phyloP scores from a whole-genome alignment of 352 stramenopile genomes.

The Phytophthora pluvialis region DNA sequence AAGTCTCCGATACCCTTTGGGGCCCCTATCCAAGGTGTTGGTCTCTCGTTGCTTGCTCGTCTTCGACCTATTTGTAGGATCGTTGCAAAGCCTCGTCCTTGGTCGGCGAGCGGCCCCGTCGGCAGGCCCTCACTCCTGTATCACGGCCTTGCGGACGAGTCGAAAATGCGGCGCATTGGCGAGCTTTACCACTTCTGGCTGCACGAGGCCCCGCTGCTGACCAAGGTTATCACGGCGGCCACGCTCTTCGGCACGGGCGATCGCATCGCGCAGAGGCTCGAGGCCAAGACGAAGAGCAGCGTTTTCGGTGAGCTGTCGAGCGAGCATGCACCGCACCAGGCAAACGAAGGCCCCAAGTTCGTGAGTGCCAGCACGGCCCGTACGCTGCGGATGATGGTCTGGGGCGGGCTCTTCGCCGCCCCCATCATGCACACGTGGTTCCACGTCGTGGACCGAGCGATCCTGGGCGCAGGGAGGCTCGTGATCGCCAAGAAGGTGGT shows the following conservation, averaged over 20 bases:
- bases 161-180: slow-evolving; percentile 33
- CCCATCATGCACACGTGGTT: slow-evolving; percentile 91
- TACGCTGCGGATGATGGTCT: slow-evolving; percentile 81
- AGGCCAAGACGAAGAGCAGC: slow-evolving; percentile 9
- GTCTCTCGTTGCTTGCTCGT: not conserved
- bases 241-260: slow-evolving; percentile 59
- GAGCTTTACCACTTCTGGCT: slow-evolving; percentile 53
- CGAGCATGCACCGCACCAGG: not conserved
- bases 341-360: not conserved
- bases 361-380: slow-evolving; percentile 34
- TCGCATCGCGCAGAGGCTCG: slow-evolving; percentile 51
- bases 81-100: slow-evolving; percentile 8
- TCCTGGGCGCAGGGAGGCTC: slow-evolving; percentile 26
- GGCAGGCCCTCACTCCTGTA: slow-evolving; percentile 4
- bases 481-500: slow-evolving; percentile 45
- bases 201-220: slow-evolving; percentile 53
- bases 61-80: slow-evolving; percentile 7
- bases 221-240: slow-evolving; percentile 57
- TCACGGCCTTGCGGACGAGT: not conserved
- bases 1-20: not conserved
- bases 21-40: too few species aligned
- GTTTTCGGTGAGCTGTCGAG: slow-evolving; percentile 18
- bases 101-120: not conserved
- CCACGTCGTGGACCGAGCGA: slow-evolving; percentile 66
- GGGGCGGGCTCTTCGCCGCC: slow-evolving; percentile 82